These are phyloP conservation scores for Phytophthora hibernalis DNA, from an alignment of 352 stramenopile genomes.

Conservation along the genomic window DNA sequence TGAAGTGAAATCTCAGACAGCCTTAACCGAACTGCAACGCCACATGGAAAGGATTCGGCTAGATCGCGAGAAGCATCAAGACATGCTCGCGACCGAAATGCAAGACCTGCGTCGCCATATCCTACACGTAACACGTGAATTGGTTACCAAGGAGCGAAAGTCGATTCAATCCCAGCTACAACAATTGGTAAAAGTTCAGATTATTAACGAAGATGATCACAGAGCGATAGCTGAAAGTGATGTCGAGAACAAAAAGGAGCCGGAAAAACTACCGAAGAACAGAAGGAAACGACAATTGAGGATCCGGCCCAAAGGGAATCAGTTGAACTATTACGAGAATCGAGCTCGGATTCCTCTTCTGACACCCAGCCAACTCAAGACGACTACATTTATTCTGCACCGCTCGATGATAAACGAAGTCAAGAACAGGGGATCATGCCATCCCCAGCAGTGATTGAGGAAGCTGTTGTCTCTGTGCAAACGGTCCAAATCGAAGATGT, in stretches of 20 bases:
- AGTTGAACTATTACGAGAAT: not conserved
- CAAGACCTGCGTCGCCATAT: constrained; percentile 61
- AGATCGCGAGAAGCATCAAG: constrained; percentile 63
- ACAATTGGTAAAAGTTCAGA: constrained; percentile 33
- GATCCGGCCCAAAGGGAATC: not conserved
- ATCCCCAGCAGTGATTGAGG: not conserved
- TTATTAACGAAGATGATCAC: constrained; percentile 2
- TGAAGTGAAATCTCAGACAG: constrained; percentile 58
- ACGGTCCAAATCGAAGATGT: not conserved
- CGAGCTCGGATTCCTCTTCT: not conserved
- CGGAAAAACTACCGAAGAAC: not conserved
- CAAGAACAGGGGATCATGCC: not conserved
- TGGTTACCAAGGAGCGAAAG: constrained; percentile 63
- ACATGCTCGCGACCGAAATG: constrained; percentile 76
- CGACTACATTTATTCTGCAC: not conserved
- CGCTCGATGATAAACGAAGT: not conserved
- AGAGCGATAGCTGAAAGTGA: not conserved
- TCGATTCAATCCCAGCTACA: constrained; percentile 53
- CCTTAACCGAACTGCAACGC: constrained; percentile 55
- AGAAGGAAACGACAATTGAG: not conserved
- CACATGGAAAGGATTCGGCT: constrained; percentile 56
- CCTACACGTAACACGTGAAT: constrained; percentile 54
- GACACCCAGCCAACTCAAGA: not conserved
- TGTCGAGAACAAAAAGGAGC: constrained; percentile 5
- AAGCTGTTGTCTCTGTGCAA: not conserved